Evolutionary conservation across 192 early-diverging fungal species (phyloP).

Genomic region (Coemansia sp.): DNA sequence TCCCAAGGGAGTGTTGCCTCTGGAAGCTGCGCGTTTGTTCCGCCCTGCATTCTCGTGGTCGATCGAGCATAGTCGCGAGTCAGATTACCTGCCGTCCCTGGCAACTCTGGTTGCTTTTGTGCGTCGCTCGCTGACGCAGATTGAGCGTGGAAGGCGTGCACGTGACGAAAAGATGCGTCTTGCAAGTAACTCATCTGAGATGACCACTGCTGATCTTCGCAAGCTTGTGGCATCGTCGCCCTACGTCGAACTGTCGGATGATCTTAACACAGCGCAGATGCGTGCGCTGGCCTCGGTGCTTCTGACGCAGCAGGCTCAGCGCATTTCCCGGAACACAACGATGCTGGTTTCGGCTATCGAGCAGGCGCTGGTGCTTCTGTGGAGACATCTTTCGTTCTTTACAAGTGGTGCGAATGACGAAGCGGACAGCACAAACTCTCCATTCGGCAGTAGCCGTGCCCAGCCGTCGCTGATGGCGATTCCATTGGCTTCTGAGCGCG

Average conservation of each 20-base stretch:
- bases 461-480: conserved; percentile 15
- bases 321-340: conserved; percentile 34
- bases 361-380: conserved; percentile 63
- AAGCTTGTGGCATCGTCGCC: conserved; percentile 33
- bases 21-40: conserved; percentile 14
- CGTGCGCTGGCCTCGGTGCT: conserved; percentile 36
- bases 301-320: conserved; percentile 37
- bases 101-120: conserved; percentile 40
- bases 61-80: conserved; percentile 50
- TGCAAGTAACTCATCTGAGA: conserved; percentile 28
- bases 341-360: conserved; percentile 56
- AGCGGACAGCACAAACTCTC: neutral
- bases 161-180: conserved; percentile 42
- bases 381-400: conserved; percentile 70
- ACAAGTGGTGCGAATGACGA: neutral
- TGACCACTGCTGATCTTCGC: conserved; percentile 44
- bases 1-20: neutral
- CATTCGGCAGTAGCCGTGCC: neutral
- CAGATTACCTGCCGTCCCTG: conserved; percentile 50
- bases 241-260: conserved; percentile 24
- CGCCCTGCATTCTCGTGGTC: conserved; percentile 48
- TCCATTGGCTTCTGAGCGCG: conserved; percentile 32
- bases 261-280: conserved; percentile 42
- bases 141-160: conserved; percentile 23
- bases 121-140: conserved; percentile 34